These are phyloP conservation scores for Naegleria fowleri DNA, from an alignment of 208 protist genomes.

Conservation along the genomic window DNA sequence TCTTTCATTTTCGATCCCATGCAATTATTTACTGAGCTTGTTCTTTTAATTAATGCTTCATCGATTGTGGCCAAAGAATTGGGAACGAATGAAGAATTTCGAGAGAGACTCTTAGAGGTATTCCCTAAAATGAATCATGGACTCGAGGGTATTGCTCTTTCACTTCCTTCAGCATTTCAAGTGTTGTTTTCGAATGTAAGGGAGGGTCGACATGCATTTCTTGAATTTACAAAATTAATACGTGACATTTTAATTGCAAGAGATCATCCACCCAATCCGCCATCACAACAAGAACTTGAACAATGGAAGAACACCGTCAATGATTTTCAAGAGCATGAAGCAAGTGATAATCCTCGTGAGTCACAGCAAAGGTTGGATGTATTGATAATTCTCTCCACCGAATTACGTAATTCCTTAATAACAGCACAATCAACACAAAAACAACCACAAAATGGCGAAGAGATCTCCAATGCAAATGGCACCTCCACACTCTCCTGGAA, in stretches of 20 bases:
- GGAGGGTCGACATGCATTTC: not conserved
- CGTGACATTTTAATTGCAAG: too few relatives aligned
- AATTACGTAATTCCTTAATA: too few relatives aligned
- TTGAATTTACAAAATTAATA: not conserved
- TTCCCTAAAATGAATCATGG: not conserved
- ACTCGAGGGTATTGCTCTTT: not conserved
- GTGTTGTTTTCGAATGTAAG: not conserved
- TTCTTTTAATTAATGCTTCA: not conserved
- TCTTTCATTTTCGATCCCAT: not conserved
- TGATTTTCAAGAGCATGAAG: too few relatives aligned
- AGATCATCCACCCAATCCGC: too few relatives aligned
- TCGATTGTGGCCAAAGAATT: not conserved
- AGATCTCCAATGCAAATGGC: too few relatives aligned
- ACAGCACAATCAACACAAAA: too few relatives aligned
- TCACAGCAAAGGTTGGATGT: too few relatives aligned
- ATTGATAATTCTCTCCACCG: not conserved
- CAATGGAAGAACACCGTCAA: not conserved
- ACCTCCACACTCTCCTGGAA: not conserved
- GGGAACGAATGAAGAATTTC: not conserved
- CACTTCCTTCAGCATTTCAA: not conserved
- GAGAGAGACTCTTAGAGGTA: not conserved
- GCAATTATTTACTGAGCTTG: not conserved
- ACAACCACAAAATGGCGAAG: too few relatives aligned
- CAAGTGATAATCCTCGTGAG: too few relatives aligned
- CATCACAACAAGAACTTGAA: too few relatives aligned